A percentile compares a stretch with the other conserved stretches of the same genome.
phyloP scores from a whole-genome alignment of 805 yeast species.

The Pichia insulana region DNA sequence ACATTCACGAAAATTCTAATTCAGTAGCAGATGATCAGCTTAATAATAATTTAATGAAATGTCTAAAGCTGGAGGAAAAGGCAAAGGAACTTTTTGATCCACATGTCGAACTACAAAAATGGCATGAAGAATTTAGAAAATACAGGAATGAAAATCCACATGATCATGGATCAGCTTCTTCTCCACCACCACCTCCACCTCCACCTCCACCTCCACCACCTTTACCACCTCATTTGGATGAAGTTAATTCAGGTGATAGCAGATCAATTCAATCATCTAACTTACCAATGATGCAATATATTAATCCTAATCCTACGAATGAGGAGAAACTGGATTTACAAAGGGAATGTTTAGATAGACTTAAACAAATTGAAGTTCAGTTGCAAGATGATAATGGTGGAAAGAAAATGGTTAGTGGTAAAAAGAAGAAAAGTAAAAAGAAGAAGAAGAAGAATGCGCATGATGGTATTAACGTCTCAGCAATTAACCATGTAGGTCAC shows the following conservation, averaged over 20 bases:
- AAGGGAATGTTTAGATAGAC: conserved; percentile 3
- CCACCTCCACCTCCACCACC: too few relatives aligned
- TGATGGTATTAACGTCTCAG: background rate
- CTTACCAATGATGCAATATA: background rate
- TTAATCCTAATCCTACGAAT: background rate
- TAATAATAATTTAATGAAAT: background rate
- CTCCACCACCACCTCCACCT: too few relatives aligned
- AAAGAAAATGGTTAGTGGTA: conserved; percentile 6
- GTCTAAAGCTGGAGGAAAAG: background rate
- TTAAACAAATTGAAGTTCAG: background rate
- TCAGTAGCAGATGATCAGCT: too few relatives aligned
- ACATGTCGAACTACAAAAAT: background rate
- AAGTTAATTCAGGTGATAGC: too few relatives aligned
- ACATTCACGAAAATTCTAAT: too few relatives aligned
- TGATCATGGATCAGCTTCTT: background rate
- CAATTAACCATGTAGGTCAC: conserved; percentile 1
- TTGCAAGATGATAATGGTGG: background rate
- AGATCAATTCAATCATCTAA: background rate
- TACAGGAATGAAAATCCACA: background rate
- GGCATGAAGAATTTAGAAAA: background rate
- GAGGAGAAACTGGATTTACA: conserved; percentile 4
- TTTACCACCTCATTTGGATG: too few relatives aligned
- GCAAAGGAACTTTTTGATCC: background rate
- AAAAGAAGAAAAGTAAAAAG: conserved; percentile 14
- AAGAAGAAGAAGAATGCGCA: conserved; percentile 1